phyloP scores from a whole-genome alignment of 169 alveolate species.

The Cryptosporidium canis region DNA sequence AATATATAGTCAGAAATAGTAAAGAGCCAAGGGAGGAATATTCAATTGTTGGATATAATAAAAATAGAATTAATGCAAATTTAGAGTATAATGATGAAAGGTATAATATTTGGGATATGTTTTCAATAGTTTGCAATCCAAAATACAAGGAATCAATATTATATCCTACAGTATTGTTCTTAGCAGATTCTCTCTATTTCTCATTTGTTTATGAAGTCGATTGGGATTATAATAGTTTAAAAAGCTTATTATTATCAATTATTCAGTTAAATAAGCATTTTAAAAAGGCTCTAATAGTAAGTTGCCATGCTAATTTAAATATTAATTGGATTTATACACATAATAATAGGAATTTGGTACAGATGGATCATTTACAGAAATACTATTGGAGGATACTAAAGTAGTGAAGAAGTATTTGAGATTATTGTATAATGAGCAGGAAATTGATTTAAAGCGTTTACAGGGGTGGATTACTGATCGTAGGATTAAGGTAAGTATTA shows the following conservation, averaged over 20 bases:
- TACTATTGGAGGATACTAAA: slow-evolving; percentile 52
- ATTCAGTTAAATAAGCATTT: slow-evolving; percentile 27
- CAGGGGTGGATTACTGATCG: slow-evolving; percentile 72
- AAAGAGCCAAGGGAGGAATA: neutral
- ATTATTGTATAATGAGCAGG: slow-evolving; percentile 13
- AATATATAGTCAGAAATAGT: neutral
- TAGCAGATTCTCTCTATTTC: slow-evolving; percentile 45
- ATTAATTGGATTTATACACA: neutral
- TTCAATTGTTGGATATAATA: slow-evolving; percentile 40
- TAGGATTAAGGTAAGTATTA: slow-evolving; percentile 50
- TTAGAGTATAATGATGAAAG: neutral
- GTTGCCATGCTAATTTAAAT: neutral
- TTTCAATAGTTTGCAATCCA: slow-evolving; percentile 60
- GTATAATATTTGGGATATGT: slow-evolving; percentile 40
- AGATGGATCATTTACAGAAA: slow-evolving; percentile 7
- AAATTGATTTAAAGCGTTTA: slow-evolving; percentile 21
- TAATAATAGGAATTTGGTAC: slow-evolving; percentile 42
- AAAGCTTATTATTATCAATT: slow-evolving; percentile 31
- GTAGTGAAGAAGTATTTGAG: slow-evolving; percentile 22
- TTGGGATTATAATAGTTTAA: slow-evolving; percentile 31
- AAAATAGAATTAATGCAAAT: neutral
- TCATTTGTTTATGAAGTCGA: slow-evolving; percentile 59
- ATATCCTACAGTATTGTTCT: slow-evolving; percentile 23
- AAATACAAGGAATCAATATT: slow-evolving; percentile 53
- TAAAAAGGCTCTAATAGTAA: slow-evolving; percentile 62